Conservation (phyloP, 2,329 filamentous ascomycete species). For the Hortaea sp. region DNA sequence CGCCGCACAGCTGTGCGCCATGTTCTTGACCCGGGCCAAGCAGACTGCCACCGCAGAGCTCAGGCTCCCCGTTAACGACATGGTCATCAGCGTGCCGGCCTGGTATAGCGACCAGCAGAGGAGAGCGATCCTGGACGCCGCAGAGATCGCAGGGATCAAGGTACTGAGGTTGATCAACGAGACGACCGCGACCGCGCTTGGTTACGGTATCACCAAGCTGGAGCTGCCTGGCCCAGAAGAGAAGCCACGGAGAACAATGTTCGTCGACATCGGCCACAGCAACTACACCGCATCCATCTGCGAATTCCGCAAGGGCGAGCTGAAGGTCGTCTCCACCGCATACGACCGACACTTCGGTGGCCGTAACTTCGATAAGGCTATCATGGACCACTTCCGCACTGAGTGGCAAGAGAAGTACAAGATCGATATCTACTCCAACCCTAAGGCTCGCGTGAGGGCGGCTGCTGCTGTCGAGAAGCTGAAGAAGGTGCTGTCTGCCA, state of each 20-base stretch:
- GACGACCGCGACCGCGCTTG: slow-evolving; percentile 88
- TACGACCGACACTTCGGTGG: slow-evolving; percentile 96
- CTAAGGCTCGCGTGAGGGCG: slow-evolving; percentile 80
- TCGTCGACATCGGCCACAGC: slow-evolving; percentile 92
- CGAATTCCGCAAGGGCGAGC: slow-evolving; percentile 94
- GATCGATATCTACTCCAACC: slow-evolving; percentile 85
- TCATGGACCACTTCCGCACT: slow-evolving; percentile 87
- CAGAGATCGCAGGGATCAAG: slow-evolving; percentile 89
- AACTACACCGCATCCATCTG: slow-evolving; percentile 92
- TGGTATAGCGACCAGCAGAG: slow-evolving; percentile 98
- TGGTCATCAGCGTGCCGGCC: slow-evolving; percentile 86
- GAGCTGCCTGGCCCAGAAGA: slow-evolving; percentile 83
- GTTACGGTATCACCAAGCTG: slow-evolving; percentile 95
- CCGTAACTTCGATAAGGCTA: slow-evolving; percentile 88
- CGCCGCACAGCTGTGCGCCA: slow-evolving; percentile 85
- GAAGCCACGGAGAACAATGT: slow-evolving; percentile 80
- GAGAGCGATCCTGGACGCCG: slow-evolving; percentile 76
- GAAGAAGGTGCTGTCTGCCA: slow-evolving; percentile 97
- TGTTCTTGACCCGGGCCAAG: slow-evolving; percentile 94
- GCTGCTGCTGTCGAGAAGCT: slow-evolving; percentile 86
- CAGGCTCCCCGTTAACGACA: slow-evolving; percentile 80
- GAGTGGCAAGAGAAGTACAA: slow-evolving; percentile 98
- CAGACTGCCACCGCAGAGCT: slow-evolving; percentile 77
- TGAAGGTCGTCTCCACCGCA: slow-evolving; percentile 83
- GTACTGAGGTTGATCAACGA: slow-evolving; percentile 93